These are phyloP conservation scores for Fusarium albidum DNA, from an alignment of 2,329 filamentous ascomycete genomes.

Conservation along the genomic window DNA sequence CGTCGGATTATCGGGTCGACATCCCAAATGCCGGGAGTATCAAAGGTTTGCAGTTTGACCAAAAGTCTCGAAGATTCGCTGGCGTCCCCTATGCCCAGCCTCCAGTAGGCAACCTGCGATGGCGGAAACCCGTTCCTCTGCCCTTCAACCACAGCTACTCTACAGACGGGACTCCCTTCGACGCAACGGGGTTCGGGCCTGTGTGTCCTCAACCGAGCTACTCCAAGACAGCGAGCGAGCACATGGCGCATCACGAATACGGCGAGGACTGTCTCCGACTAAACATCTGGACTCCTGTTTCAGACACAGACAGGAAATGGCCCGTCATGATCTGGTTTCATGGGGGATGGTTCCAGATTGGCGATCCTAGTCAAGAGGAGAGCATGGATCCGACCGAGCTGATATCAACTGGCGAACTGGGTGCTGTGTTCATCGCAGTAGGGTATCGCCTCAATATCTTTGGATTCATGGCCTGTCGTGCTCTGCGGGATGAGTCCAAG, in stretches of 20 bases:
- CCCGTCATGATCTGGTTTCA: constrained; percentile 49
- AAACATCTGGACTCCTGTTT: constrained; percentile 56
- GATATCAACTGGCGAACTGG: constrained; percentile 42
- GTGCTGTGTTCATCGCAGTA: constrained; percentile 17
- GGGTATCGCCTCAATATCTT: constrained; percentile 22
- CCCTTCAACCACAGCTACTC: constrained; percentile 41
- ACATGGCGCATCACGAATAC: constrained; percentile 7
- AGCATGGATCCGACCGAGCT: constrained; percentile 55
- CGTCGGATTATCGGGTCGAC: constrained; percentile 5
- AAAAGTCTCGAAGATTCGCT: constrained; percentile 46
- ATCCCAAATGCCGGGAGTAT: constrained; percentile 24
- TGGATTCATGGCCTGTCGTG: constrained; percentile 15
- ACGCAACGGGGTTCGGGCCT: constrained; percentile 46
- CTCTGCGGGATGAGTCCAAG: not conserved
- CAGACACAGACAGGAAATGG: constrained; percentile 34
- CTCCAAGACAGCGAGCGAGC: constrained; percentile 17
- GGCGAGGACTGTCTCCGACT: constrained; percentile 54
- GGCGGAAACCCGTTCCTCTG: constrained; percentile 47
- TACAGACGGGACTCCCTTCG: constrained; percentile 40
- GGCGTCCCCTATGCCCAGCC: constrained; percentile 51
- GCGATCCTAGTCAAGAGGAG: constrained; percentile 52
- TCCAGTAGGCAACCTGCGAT: constrained; percentile 47
- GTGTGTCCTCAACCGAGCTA: constrained; percentile 50
- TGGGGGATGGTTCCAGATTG: constrained; percentile 58
- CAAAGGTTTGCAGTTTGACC: constrained; percentile 45